A percentile compares a stretch with the other conserved stretches of the same genome.
phyloP scores from a whole-genome alignment of 768 basidiomycete genomes.

The Pisolithus marmoratus region DNA sequence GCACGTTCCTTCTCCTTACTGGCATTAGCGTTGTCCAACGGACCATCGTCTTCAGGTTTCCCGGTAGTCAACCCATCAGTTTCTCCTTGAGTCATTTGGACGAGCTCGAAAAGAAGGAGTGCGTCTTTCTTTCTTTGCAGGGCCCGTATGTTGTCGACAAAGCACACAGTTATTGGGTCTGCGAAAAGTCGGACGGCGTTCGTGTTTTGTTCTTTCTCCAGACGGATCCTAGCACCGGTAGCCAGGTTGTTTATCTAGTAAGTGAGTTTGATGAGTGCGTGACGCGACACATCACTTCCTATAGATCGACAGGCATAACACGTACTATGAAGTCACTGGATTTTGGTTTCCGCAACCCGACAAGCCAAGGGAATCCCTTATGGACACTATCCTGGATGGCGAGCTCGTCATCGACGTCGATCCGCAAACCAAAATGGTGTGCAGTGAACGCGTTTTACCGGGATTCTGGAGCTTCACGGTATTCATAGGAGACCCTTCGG shows the following conservation, averaged over 20 bases:
- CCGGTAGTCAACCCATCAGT: conserved; percentile 94
- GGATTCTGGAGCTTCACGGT: background rate
- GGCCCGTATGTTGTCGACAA: conserved; percentile 9
- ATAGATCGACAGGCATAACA: conserved; percentile 94
- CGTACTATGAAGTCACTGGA: conserved; percentile 67
- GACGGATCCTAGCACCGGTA: conserved; percentile 45
- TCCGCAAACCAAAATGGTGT: conserved; percentile 62
- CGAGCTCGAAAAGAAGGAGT: conserved; percentile 84
- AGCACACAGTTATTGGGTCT: conserved; percentile 86
- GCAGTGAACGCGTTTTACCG: conserved; percentile 17
- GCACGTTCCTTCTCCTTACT: conserved; percentile 32
- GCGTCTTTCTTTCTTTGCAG: conserved; percentile 6
- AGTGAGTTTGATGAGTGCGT: conserved; percentile 18
- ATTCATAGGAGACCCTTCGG: conserved; percentile 65
- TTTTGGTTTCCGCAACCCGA: conserved; percentile 90
- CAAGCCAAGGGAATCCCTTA: conserved; percentile 57
- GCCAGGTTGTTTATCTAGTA: conserved; percentile 73
- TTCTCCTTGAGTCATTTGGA: conserved; percentile 67
- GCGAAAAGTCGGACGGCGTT: conserved; percentile 96
- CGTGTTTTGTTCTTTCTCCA: conserved; percentile 81
- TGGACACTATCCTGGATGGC: conserved; percentile 84
- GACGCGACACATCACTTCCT: conserved; percentile 4
- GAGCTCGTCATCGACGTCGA: conserved; percentile 92
- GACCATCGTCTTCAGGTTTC: conserved; percentile 55
- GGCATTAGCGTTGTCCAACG: background rate